phyloP scores from a whole-genome alignment of 2,329 filamentous ascomycete genomes.

The Spiromastix sp. region DNA sequence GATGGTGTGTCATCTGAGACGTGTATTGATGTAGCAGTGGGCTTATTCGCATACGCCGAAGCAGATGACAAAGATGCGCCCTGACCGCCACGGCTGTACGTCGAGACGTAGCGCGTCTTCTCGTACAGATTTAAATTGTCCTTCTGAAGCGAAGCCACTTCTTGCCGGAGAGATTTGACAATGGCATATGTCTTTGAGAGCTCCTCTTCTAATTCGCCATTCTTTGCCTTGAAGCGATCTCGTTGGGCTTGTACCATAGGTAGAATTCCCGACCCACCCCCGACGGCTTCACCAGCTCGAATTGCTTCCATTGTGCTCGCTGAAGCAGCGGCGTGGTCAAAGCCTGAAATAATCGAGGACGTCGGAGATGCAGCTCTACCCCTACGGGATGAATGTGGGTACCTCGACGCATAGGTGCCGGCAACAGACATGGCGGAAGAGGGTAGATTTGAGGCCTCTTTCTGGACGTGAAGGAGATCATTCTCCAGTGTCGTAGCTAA shows the following conservation, averaged over 20 bases:
- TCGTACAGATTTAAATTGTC: conserved; percentile 95
- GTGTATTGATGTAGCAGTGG: conserved; percentile 62
- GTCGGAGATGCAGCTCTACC: conserved; percentile 73
- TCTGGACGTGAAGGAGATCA: conserved; percentile 78
- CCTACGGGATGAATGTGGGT: conserved; percentile 59
- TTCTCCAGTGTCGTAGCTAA: conserved; percentile 85
- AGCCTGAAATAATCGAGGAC: conserved; percentile 96
- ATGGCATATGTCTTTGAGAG: conserved; percentile 72
- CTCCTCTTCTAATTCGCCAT: conserved; percentile 79
- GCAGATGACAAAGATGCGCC: conserved; percentile 52
- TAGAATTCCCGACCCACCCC: conserved; percentile 74
- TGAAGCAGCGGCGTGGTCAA: conserved; percentile 55
- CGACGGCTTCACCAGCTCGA: conserved; percentile 56
- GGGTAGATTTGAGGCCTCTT: conserved; percentile 77
- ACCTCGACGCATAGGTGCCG: conserved; percentile 76
- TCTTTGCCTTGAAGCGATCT: conserved; percentile 96
- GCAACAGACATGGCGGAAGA: conserved; percentile 81
- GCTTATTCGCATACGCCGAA: conserved; percentile 52
- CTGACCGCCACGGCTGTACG: conserved; percentile 63
- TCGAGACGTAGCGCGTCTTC: conserved; percentile 92
- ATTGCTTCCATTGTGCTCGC: conserved; percentile 46
- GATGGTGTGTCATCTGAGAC: conserved; percentile 50
- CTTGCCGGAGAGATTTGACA: conserved; percentile 77
- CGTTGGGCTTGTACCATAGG: conserved; percentile 98
- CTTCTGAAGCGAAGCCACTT: conserved; percentile 84